phyloP scores from a whole-genome alignment of 192 early-diverging fungal species.

The Coemansia sp. region DNA sequence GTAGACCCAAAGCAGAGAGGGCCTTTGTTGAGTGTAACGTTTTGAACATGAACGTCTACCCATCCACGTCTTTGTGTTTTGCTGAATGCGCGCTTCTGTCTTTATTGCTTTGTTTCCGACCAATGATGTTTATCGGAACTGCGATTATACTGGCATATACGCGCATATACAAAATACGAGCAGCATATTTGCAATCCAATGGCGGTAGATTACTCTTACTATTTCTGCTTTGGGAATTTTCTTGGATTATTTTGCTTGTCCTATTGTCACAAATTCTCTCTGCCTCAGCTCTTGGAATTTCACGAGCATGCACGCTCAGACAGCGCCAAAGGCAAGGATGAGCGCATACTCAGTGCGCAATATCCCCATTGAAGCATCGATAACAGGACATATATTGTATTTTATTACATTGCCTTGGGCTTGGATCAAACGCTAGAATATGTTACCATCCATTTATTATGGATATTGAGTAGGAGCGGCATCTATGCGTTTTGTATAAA shows the following conservation, averaged over 20 bases:
- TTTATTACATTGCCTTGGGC: neutral
- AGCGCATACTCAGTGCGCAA: neutral
- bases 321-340: neutral
- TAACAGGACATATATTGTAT: neutral
- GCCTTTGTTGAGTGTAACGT: neutral
- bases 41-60: neutral
- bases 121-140: neutral
- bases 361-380: neutral
- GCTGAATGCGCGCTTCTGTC: neutral
- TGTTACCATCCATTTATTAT: neutral
- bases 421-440: neutral
- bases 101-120: neutral
- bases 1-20: constrained; percentile 20
- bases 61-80: neutral
- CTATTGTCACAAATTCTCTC: neutral
- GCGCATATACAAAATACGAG: neutral
- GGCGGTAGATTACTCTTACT: neutral
- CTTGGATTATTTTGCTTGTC: neutral
- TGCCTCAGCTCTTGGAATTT: neutral
- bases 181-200: neutral
- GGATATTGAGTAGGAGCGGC: neutral
- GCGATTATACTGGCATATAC: neutral
- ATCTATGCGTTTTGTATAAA: constrained; percentile 8
- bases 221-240: neutral
- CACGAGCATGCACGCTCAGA: neutral